These are phyloP conservation scores for Marchantia polymorpha DNA, from an alignment of 225 moss, liverwort and hornwort genomes.

Conservation along the genomic window DNA sequence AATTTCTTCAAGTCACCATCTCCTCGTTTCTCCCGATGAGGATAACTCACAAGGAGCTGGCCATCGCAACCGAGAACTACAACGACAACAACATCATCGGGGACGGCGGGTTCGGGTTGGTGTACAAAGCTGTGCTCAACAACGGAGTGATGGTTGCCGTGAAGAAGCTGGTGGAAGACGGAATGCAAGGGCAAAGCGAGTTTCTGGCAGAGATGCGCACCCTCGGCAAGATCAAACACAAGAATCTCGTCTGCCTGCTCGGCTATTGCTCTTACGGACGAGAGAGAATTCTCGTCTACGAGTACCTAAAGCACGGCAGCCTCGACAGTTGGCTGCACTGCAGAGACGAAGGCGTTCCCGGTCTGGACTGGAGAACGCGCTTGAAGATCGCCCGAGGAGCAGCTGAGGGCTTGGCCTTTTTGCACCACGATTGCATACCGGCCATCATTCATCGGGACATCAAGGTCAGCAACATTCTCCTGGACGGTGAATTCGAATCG, in stretches of 20 bases:
- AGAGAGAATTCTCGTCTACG: conserved; percentile 59
- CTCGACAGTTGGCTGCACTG: conserved; percentile 71
- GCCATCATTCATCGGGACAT: conserved; percentile 43
- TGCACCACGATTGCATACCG: conserved; percentile 48
- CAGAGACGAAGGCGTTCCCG: conserved; percentile 48
- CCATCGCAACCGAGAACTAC: conserved; percentile 56
- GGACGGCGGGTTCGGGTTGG: conserved; percentile 71
- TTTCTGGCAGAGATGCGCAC: conserved; percentile 74
- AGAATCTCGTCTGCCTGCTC: conserved; percentile 59
- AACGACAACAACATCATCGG: conserved; percentile 66
- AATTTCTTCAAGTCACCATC: conserved; percentile 37
- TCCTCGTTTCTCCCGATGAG: conserved; percentile 45
- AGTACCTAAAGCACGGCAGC: conserved; percentile 67
- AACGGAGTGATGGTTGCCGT: conserved; percentile 64
- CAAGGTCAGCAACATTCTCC: conserved; percentile 39
- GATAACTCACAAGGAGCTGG: conserved; percentile 50
- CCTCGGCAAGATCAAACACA: conserved; percentile 58
- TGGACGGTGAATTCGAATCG: conserved; percentile 36
- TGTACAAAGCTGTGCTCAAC: conserved; percentile 61
- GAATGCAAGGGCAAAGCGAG: conserved; percentile 63
- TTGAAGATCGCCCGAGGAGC: conserved; percentile 55
- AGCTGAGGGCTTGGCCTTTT: conserved; percentile 63
- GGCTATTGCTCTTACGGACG: conserved; percentile 56
- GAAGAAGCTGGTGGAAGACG: conserved; percentile 62
- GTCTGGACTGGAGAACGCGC: conserved; percentile 57